A percentile compares a stretch with the other conserved stretches of the same genome.
phyloP scores from a whole-genome alignment of 2,329 filamentous ascomycete genomes.

The Dryadomyces quercivorus region DNA sequence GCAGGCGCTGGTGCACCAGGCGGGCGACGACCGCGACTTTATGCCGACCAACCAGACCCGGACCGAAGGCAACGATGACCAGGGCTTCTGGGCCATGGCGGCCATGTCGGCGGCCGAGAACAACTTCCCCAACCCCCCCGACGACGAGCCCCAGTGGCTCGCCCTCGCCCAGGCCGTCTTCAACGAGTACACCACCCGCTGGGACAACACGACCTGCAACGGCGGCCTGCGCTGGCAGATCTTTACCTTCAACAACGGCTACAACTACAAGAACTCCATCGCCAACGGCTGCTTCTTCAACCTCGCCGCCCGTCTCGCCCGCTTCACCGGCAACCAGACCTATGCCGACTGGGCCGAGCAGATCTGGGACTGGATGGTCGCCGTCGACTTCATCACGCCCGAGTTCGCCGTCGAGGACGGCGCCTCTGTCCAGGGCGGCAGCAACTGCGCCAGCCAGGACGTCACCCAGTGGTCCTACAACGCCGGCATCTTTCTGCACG shows the following conservation, averaged over 20 bases:
- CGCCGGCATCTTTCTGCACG: constrained; percentile 51
- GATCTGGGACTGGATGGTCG: constrained; percentile 53
- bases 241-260: constrained; percentile 63
- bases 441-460: constrained; percentile 40
- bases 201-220: constrained; percentile 53
- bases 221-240: constrained; percentile 83
- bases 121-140: constrained; percentile 56
- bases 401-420: constrained; percentile 48
- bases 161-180: constrained; percentile 68
- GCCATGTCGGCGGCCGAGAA: constrained; percentile 69
- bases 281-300: constrained; percentile 62
- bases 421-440: constrained; percentile 26
- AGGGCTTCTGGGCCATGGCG: constrained; percentile 77
- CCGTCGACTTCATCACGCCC: constrained; percentile 41
- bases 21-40: constrained; percentile 45
- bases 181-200: constrained; percentile 61
- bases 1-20: constrained; percentile 49
- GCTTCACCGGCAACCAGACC: constrained; percentile 67
- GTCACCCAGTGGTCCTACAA: constrained; percentile 59
- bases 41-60: constrained; percentile 56
- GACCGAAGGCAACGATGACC: constrained; percentile 58
- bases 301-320: constrained; percentile 56
- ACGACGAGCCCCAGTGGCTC: constrained; percentile 60
- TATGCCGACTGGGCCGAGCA: constrained; percentile 66
- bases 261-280: constrained; percentile 56